A percentile compares a stretch with the other conserved stretches of the same genome.
These are phyloP conservation scores for Pythium dissotocum DNA, from an alignment of 352 stramenopile species.

Conservation along the genomic window DNA sequence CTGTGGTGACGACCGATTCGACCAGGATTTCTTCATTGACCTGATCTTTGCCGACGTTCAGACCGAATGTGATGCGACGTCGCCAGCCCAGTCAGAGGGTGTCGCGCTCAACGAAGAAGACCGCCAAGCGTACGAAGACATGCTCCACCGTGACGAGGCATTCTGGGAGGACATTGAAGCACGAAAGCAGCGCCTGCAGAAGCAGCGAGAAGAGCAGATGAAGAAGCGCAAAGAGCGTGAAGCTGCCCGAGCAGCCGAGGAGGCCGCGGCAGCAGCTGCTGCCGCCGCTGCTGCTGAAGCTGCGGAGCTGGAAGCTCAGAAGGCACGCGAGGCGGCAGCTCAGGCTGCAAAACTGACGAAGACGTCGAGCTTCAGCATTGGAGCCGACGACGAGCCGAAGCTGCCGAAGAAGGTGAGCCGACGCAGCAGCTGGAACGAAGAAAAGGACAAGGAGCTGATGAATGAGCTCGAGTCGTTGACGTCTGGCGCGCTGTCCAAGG, in stretches of 20 bases:
- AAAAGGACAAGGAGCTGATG: slow-evolving; percentile 87
- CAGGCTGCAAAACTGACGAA: slow-evolving; percentile 32
- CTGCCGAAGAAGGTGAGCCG: slow-evolving; percentile 43
- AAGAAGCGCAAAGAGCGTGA: slow-evolving; percentile 63
- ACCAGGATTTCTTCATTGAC: slow-evolving; percentile 96
- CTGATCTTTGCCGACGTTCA: slow-evolving; percentile 95
- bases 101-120: slow-evolving; percentile 79
- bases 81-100: slow-evolving; percentile 49
- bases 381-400: slow-evolving; percentile 60
- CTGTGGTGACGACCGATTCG: slow-evolving; percentile 92
- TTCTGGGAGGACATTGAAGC: slow-evolving; percentile 88
- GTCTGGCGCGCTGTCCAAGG: slow-evolving; percentile 50
- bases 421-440: slow-evolving; percentile 81
- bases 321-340: slow-evolving; percentile 40
- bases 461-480: slow-evolving; percentile 84
- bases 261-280: slow-evolving; percentile 35
- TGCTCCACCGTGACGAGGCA: slow-evolving; percentile 83
- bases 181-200: slow-evolving; percentile 70
- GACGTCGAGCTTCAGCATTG: slow-evolving; percentile 68
- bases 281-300: slow-evolving; percentile 40
- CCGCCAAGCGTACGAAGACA: slow-evolving; percentile 84
- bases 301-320: slow-evolving; percentile 32
- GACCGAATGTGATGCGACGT: slow-evolving; percentile 50
- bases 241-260: slow-evolving; percentile 43
- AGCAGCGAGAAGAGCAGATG: slow-evolving; percentile 66